These are phyloP conservation scores for Volvox africanus DNA, from an alignment of 139 green algal genomes.

Conservation along the genomic window DNA sequence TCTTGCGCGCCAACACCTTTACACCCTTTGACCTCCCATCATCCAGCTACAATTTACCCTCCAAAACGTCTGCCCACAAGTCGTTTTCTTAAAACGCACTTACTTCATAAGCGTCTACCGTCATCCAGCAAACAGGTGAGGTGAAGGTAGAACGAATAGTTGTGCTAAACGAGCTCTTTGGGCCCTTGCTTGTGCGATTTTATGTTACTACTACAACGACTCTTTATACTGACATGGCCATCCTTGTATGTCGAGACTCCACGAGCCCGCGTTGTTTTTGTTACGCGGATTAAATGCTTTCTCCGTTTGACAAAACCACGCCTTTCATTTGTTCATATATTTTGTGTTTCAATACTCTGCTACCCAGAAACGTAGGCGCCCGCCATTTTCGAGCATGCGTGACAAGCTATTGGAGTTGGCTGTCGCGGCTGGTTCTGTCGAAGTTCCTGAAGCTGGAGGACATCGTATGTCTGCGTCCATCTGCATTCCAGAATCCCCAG, in stretches of 20 bases:
- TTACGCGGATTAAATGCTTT: not conserved
- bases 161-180: no score
- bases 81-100: no score
- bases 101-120: no score
- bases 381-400: not conserved
- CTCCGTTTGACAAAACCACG: not conserved
- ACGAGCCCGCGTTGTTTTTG: not conserved
- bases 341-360: not conserved
- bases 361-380: not conserved
- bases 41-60: no score
- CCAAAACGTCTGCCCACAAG: no score
- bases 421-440: not conserved
- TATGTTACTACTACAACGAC: not conserved
- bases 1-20: no score
- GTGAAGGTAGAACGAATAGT: no score
- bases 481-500: not conserved
- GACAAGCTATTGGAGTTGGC: not conserved
- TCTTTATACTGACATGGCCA: not conserved
- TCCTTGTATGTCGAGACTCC: not conserved
- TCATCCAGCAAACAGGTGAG: no score
- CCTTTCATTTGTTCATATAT: not conserved
- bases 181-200: not conserved
- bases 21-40: no score
- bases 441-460: not conserved
- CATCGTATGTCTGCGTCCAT: not conserved